Evolutionary conservation across 495 filamentous ascomycete species (phyloP), one percentile per base, ranked within the genome.

Genomic region (Terfezia boudieri): DNA sequence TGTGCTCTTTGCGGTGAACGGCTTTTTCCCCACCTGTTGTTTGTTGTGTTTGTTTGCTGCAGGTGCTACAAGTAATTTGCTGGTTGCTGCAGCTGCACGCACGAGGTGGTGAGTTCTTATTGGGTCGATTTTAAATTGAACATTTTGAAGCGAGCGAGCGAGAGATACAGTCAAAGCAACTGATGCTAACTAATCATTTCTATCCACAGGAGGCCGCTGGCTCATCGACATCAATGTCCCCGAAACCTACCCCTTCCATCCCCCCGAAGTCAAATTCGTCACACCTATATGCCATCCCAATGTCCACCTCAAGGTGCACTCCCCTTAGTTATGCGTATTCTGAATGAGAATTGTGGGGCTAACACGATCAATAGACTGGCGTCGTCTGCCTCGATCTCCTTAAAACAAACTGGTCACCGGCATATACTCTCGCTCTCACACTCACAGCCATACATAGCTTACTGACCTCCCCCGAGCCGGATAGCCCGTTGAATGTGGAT

Each of bases 351-450:
- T 26, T 0, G 26, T 32, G 26, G 26, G 26, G 7, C 26, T 32
- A 32, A 1, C 35, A 9, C 37, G 0, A 8, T 2, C 16, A 3
- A 52, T 26, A 77, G 59, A 86, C 80, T 5, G 90, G 90, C 61
- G 84, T 94, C 66, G 90, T 98, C 65, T 96, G 90, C 62, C 75
- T 96, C 11, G 88, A 94, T 57, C 72, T 98, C 54, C 68, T 98
- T 49, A 82, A 81, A 59, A 76, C 79, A 35, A 74, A 76, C 49
- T 98, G 90, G 90, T 80, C 80, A 57, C 82, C 87, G 36, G 76
- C 82, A 36, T 92, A 90, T 63, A 89, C 81, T 35, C 72, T 95
- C 22, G 76, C 81, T 22, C 73, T 77, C 57, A 86, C 82, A 53
- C 67, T 95, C 60, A 80, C 82, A 59, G 77, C 79, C 20, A 75